Evolutionary conservation across 208 protist species (phyloP), one percentile per base, ranked within the genome.

Genomic region (Acanthamoeba castellanii): DNA sequence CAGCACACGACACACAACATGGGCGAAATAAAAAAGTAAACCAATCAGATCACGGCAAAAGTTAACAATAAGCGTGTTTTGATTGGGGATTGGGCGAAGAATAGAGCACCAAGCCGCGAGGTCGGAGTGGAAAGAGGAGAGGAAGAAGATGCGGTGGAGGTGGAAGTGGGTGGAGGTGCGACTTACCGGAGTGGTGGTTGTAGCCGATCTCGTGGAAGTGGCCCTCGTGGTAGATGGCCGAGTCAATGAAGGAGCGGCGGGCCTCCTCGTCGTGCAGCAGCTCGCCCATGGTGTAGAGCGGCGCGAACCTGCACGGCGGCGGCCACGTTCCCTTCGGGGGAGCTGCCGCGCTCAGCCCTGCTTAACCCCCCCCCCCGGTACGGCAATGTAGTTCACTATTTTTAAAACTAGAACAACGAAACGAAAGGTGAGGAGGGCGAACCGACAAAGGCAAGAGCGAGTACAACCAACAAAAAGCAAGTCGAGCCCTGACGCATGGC

Each of bases 211-310:
- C 76, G 27, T 59, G 45, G 45, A 85, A 85, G 42, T 85, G 76
- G 47, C 76, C 76, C 42, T 85, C 76, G 76, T 85, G 42, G 42
- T 85, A 85, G 45, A 85, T 85, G 76, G 76, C 76, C 76, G 76
- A 50, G 8, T 57, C 25, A 57, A 85, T 50, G 76, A 85, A 85
- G 8, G 22, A n/a, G 32, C 42, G 8, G 42, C 76, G 76, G 3
- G 76, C 76, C 8, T 57, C 22, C n/a, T 85, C 42, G 47, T 85
- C 76, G n/a, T 85, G 76, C 14, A 50, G 76, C 45, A 85, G 45
- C 42, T 52, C 45, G 22, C 45, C 47, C 76, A 85, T 85, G 16
- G 76, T 59, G 76, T 85, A 85, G 27, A 85, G 34, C 14, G 76
- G 76, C 16, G 76, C 76, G n/a, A 85, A 85, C 27, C 76, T 22